A percentile compares a stretch with the other conserved stretches of the same genome.
Conservation (phyloP, 2,329 filamentous ascomycete species). For the Plectosphaerella sp. region DNA sequence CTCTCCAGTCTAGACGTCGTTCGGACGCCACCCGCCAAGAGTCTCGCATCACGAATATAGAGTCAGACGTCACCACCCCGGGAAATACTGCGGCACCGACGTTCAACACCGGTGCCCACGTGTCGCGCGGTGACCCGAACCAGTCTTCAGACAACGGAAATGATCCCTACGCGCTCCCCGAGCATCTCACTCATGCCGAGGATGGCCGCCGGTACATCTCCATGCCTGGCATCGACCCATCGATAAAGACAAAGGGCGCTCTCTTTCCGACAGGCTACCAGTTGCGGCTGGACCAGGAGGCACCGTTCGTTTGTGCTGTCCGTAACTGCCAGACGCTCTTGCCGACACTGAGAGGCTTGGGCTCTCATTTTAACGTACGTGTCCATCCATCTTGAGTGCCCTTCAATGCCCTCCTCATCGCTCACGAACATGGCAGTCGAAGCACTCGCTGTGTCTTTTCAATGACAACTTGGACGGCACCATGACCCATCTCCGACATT, state of each 20-base stretch:
- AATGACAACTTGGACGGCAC: conserved; percentile 39
- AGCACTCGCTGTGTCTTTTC: conserved; percentile 16
- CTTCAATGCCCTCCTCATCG: not conserved
- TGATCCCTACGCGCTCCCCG: not conserved
- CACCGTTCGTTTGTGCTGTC: conserved; percentile 30
- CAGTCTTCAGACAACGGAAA: no score
- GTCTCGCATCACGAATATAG: no score
- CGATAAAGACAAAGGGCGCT: conserved; percentile 15
- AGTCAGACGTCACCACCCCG: no score
- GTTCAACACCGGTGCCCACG: no score
- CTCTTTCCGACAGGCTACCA: conserved; percentile 27
- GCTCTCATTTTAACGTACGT: conserved; percentile 16
- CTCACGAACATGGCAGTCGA: conserved; percentile 8
- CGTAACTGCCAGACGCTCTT: conserved; percentile 28
- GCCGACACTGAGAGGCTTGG: conserved; percentile 9
- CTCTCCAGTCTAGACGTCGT: no score
- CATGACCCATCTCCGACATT: conserved; percentile 20
- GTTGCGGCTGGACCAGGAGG: conserved; percentile 13
- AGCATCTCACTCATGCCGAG: conserved; percentile 1
- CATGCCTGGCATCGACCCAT: not conserved
- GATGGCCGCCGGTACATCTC: not conserved
- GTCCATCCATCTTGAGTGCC: not conserved
- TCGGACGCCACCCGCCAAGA: no score
- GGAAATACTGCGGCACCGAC: no score
- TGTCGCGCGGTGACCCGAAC: no score